Conservation (phyloP, 164 flowering plant genomes). For the Stephania cephalantha region DNA sequence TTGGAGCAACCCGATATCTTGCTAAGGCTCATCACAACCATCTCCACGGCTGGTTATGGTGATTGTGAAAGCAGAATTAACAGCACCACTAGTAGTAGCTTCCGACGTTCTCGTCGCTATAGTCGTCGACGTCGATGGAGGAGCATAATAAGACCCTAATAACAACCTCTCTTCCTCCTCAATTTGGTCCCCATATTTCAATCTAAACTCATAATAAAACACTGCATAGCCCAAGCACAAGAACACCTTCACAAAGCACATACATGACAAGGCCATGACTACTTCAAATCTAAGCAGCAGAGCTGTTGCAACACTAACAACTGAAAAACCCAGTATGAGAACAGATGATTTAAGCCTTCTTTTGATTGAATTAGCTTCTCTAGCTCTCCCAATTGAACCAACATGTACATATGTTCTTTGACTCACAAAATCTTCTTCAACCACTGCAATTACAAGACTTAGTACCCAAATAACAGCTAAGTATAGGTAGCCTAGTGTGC, state of each 20-base stretch:
- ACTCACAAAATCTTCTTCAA: conserved; percentile 6
- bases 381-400: neutral
- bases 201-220: conserved; percentile 11
- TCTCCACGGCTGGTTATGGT: no score
- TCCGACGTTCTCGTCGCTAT: no score
- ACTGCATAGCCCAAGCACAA: conserved; percentile 12
- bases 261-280: neutral
- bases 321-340: neutral
- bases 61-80: no score
- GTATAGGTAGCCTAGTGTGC: conserved; percentile 10
- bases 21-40: no score
- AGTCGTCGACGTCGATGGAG: neutral
- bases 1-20: no score
- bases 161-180: conserved; percentile 3
- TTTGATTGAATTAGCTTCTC: conserved; percentile 1
- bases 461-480: conserved; percentile 7
- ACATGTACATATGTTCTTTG: neutral
- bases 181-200: conserved; percentile 3
- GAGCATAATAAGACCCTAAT: neutral
- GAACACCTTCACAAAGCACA: conserved; percentile 13
- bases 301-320: neutral
- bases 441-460: conserved; percentile 11
- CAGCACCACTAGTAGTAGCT: no score
- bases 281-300: neutral
- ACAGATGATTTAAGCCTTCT: conserved; percentile 15